Percentiles rank a stretch among this genome's conserved stretches.
These are phyloP conservation scores for Lichtheimia ornata DNA, from an alignment of 371 early-diverging fungal genomes.

Conservation along the genomic window DNA sequence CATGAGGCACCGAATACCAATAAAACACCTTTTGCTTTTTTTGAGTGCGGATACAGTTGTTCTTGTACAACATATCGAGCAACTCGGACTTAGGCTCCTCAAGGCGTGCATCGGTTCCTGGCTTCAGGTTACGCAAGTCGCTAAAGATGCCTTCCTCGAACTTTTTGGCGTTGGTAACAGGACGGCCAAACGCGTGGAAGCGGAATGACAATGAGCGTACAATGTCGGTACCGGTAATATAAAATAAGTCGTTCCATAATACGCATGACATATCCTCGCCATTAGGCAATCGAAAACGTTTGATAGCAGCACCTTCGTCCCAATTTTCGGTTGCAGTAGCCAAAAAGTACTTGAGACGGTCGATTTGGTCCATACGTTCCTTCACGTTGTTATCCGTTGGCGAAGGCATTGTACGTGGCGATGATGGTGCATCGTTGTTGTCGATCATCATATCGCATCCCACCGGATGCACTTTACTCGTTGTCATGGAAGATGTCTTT, in stretches of 20 bases:
- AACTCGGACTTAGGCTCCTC: constrained; percentile 97
- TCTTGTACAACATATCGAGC: constrained; percentile 96
- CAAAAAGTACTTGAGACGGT: constrained; percentile 60
- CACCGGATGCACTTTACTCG: constrained; percentile 6
- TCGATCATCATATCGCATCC: constrained; percentile 14
- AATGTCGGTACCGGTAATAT: constrained; percentile 99
- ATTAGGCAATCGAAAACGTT: constrained; percentile 75
- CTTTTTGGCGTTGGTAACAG: constrained; percentile 92
- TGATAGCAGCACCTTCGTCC: constrained; percentile 50
- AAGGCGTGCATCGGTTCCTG: constrained; percentile 95
- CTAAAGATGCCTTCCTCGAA: constrained; percentile 99
- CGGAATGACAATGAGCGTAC: constrained; percentile 95
- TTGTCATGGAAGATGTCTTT: constrained; percentile 23
- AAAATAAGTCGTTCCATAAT: constrained; percentile 86
- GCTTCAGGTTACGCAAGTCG: constrained; percentile 98
- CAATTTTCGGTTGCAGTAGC: constrained; percentile 63
- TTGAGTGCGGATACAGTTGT: constrained; percentile 98
- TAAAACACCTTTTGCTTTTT: constrained; percentile 99
- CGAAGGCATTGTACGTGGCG: constrained; percentile 14
- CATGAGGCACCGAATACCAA: constrained; percentile 99
- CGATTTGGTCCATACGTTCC: constrained; percentile 45
- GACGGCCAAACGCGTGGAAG: constrained; percentile 91
- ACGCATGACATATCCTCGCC: constrained; percentile 92
- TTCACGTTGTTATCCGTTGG: constrained; percentile 28
- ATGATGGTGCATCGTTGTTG: constrained; percentile 9